Evolutionary conservation across 2,329 filamentous ascomycete species (phyloP).

Genomic region (Zasmidium angulare): DNA sequence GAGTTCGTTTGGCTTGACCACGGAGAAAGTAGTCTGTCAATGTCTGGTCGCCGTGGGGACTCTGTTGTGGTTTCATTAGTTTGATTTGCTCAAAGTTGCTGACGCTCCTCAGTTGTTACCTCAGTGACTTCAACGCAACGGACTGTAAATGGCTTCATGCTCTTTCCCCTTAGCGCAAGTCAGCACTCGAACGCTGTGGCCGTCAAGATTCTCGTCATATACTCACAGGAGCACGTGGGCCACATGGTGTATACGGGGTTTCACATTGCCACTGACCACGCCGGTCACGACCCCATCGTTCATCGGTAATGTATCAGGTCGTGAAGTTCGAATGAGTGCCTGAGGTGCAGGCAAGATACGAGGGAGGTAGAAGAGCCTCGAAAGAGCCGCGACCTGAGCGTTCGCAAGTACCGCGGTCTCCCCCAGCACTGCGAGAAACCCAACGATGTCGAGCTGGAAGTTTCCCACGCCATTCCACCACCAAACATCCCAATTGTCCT

Average conservation of each 20-base stretch:
- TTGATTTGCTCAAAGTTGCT: neutral
- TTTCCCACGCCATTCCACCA: conserved; percentile 38
- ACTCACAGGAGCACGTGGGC: conserved; percentile 48
- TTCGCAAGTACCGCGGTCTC: conserved; percentile 52
- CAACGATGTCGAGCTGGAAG: conserved; percentile 56
- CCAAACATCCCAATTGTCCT: conserved; percentile 30
- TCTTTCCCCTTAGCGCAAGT: conserved; percentile 12
- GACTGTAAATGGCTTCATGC: conserved; percentile 24
- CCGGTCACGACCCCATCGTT: conserved; percentile 44
- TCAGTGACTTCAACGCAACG: conserved; percentile 31
- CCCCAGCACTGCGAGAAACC: conserved; percentile 55
- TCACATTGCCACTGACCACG: conserved; percentile 49
- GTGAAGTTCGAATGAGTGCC: conserved; percentile 47
- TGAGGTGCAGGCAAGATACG: conserved; percentile 53
- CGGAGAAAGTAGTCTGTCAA: conserved; percentile 36
- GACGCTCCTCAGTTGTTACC: neutral
- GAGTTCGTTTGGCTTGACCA: conserved; percentile 35
- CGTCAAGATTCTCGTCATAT: neutral
- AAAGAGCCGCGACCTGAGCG: conserved; percentile 52
- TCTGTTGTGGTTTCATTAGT: neutral
- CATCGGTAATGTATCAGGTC: conserved; percentile 44
- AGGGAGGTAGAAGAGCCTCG: conserved; percentile 50
- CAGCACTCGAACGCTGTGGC: too few species aligned
- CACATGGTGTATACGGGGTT: conserved; percentile 49
- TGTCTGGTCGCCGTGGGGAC: neutral